Percentiles rank a stretch among this genome's conserved stretches.
phyloP scores from a whole-genome alignment of 129 eudicot genomes.

The Solidago caesia region DNA sequence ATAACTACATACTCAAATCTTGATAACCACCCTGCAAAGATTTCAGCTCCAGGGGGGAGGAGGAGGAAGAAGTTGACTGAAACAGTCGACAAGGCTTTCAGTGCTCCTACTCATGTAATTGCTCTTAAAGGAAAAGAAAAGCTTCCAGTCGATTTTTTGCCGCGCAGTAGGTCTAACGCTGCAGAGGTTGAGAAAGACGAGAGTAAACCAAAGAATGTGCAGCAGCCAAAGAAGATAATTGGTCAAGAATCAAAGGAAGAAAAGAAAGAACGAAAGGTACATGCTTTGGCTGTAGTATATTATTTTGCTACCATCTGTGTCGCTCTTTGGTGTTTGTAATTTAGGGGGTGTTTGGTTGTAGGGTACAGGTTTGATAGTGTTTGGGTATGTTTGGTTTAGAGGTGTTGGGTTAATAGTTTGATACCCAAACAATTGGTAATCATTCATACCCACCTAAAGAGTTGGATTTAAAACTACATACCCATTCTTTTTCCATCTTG shows the following conservation, averaged over 20 bases:
- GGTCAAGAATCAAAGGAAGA: constrained; percentile 89
- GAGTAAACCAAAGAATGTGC: constrained; percentile 31
- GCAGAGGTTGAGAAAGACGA: constrained; percentile 44
- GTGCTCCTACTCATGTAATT: constrained; percentile 42
- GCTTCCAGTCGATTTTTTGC: constrained; percentile 83
- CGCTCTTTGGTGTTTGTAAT: background rate
- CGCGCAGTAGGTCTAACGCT: constrained; percentile 37
- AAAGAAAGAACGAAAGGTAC: constrained; percentile 95
- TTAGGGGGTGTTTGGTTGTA: too few relatives aligned
- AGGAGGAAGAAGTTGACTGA: constrained; percentile 70
- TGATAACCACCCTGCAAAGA: constrained; percentile 96
- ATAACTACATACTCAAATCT: constrained; percentile 87
- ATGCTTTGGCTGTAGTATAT: background rate
- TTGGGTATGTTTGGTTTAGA: too few relatives aligned
- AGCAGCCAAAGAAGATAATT: constrained; percentile 51
- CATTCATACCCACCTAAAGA: too few relatives aligned
- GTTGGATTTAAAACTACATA: too few relatives aligned
- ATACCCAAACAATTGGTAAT: too few relatives aligned
- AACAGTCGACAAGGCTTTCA: constrained; percentile 41
- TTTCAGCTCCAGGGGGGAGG: constrained; percentile 60
- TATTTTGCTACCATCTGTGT: background rate
- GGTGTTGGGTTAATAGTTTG: too few relatives aligned
- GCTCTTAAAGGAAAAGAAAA: constrained; percentile 73
- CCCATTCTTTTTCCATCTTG: too few relatives aligned
- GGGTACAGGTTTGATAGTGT: too few relatives aligned